Evolutionary conservation across 1,284 basidiomycete species (phyloP), one percentile per base, ranked within the genome.

Genomic region (Pyrrhoderma lamaoense): DNA sequence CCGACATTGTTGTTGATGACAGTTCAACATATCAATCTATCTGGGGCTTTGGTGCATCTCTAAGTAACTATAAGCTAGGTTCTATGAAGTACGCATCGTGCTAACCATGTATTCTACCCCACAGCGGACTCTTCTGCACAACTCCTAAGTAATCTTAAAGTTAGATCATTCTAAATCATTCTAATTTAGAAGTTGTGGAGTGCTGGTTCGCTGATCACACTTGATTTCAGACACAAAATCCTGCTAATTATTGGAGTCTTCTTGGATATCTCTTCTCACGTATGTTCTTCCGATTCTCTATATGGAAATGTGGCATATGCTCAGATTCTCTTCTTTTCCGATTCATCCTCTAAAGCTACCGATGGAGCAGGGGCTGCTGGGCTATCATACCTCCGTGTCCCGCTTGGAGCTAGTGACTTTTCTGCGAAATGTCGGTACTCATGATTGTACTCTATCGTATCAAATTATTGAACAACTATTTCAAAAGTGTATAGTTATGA

Each of bases 331-430:
- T 35, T 11, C 11, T 31, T 31, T 31, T 11, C 27, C 27, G 27
- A 19, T 45, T 34, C n/a, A n/a, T n/a, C n/a, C 40, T 16, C 44
- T 22, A 25, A 47, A 77, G 76, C 74, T 1, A 70, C 68, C 0
- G 71, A 78, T 58, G 73, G 69, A 2, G 70, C 68, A n/a, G 68
- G 71, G 45, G 67, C 70, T 11, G 77, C 76, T 45, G 77, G 77
- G 1, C 56, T 80, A 27, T 75, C 67, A 49, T 75, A 73, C 52
- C 63, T 80, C 49, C 70, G 77, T 9, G 63, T 79, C 19, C 68
- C 75, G 0, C 63, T 80, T 31, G 77, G 77, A 16, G 75, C 77
- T 11, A 74, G 74, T 3, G 77, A 80, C 59, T 78, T 80, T 56
- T 77, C 76, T 18, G 64, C 70, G 9, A 64, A 54, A n/a, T 50